These are phyloP conservation scores for Leccinum subgranulosum DNA, from an alignment of 768 basidiomycete genomes.

Conservation along the genomic window DNA sequence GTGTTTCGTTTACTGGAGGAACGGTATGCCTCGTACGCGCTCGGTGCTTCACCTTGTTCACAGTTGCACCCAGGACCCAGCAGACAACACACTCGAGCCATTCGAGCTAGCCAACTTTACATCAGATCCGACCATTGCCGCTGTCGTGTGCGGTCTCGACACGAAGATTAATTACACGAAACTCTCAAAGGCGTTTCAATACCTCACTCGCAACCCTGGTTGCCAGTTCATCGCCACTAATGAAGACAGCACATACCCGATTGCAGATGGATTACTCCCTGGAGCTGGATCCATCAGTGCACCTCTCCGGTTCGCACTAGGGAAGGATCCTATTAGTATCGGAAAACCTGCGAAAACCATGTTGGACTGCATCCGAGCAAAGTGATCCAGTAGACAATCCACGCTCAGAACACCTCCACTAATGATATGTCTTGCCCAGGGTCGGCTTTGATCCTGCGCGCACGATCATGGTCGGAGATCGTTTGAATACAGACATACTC, in stretches of 20 bases:
- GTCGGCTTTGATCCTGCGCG: slow-evolving; percentile 80
- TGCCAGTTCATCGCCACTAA: slow-evolving; percentile 91
- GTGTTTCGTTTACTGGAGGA: slow-evolving; percentile 76
- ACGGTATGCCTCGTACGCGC: slow-evolving; percentile 52
- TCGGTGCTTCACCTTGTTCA: background rate
- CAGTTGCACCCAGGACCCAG: slow-evolving; percentile 62
- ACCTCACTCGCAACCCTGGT: slow-evolving; percentile 73
- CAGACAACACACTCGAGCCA: slow-evolving; percentile 69
- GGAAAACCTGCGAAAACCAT: slow-evolving; percentile 92
- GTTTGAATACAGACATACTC: slow-evolving; percentile 92
- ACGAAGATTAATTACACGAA: slow-evolving; percentile 89
- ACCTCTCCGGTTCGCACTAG: slow-evolving; percentile 71
- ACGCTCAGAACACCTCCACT: background rate
- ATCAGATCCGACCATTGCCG: slow-evolving; percentile 77
- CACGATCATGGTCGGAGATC: slow-evolving; percentile 95
- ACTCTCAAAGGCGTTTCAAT: slow-evolving; percentile 87
- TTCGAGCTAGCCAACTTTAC: slow-evolving; percentile 70
- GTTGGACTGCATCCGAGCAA: slow-evolving; percentile 88
- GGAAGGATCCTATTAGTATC: slow-evolving; percentile 68
- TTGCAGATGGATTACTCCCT: slow-evolving; percentile 67
- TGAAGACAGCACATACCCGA: slow-evolving; percentile 89
- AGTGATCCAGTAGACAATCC: slow-evolving; percentile 37
- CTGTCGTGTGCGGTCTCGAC: slow-evolving; percentile 94
- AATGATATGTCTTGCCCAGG: slow-evolving; percentile 39
- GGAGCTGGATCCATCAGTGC: slow-evolving; percentile 85